Evolutionary conservation across 305 asterid genomes (phyloP).

Genomic region (Plantago rigida): DNA sequence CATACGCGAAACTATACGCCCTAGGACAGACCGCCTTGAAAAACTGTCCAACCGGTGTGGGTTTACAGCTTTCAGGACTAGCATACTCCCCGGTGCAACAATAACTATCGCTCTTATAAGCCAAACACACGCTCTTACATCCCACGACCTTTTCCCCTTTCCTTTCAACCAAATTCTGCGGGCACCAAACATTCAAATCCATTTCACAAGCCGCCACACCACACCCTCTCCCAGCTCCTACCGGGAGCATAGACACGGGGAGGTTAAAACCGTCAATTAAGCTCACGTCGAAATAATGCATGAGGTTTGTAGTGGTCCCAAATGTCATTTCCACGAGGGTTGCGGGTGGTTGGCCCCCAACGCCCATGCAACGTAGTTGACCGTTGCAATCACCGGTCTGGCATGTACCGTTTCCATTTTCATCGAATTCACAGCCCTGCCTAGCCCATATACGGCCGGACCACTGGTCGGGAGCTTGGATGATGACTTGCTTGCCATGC

Average conservation of each 20-base stretch:
- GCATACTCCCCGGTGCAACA: conserved; percentile 61
- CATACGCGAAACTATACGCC: conserved; percentile 61
- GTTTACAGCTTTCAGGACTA: conserved; percentile 35
- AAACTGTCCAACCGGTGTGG: conserved; percentile 38
- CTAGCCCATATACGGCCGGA: conserved; percentile 85
- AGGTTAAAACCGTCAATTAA: conserved; percentile 74
- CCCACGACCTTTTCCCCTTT: conserved; percentile 47
- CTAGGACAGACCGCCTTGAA: conserved; percentile 67
- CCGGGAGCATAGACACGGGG: conserved; percentile 61
- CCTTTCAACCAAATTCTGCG: conserved; percentile 40
- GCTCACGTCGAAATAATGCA: conserved; percentile 74
- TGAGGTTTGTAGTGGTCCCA: conserved; percentile 38
- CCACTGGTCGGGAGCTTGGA: conserved; percentile 54
- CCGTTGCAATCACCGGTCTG: conserved; percentile 73
- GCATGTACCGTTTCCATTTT: conserved; percentile 46
- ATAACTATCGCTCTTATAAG: conserved; percentile 34
- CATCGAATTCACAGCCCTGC: conserved; percentile 57
- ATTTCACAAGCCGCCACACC: conserved; percentile 74
- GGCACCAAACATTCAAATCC: conserved; percentile 54
- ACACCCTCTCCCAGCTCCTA: conserved; percentile 44
- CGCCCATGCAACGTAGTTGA: conserved; percentile 43
- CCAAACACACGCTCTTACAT: conserved; percentile 72
- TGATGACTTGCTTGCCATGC: conserved; percentile 33
- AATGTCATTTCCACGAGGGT: conserved; percentile 73
- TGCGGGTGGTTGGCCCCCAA: conserved; percentile 61